These are phyloP conservation scores for Zygosaccharomyces sapae DNA, from an alignment of 1,139 yeast species.

Conservation along the genomic window DNA sequence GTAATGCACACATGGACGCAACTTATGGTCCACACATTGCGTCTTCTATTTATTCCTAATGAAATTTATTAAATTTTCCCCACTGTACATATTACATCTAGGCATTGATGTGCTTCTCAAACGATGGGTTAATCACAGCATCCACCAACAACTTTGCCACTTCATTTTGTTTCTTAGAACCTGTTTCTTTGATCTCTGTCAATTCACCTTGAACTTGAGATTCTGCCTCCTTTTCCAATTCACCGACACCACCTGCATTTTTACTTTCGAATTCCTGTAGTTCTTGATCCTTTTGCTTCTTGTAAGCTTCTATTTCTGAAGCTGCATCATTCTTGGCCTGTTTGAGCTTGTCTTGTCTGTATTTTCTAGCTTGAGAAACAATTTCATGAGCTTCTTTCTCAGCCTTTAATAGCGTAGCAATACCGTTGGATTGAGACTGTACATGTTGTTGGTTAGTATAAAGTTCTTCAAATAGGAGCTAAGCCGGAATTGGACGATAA, in stretches of 20 bases:
- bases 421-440: constrained; percentile 36
- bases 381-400: constrained; percentile 96
- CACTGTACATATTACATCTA: constrained; percentile 10
- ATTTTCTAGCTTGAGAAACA: constrained; percentile 73
- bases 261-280: constrained; percentile 63
- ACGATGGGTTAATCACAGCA: constrained; percentile 74
- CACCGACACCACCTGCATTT: constrained; percentile 40
- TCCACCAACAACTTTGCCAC: constrained; percentile 76
- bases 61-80: not conserved
- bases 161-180: constrained; percentile 54
- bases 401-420: constrained; percentile 49
- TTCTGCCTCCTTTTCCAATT: constrained; percentile 71
- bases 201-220: constrained; percentile 55
- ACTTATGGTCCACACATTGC: not conserved
- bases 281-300: constrained; percentile 77
- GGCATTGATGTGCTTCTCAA: constrained; percentile 81
- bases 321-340: constrained; percentile 94
- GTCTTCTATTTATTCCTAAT: not conserved
- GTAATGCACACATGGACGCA: not conserved
- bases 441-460: constrained; percentile 8
- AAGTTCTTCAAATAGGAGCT: not conserved
- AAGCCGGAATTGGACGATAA: not conserved
- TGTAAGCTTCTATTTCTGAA: constrained; percentile 81
- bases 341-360: constrained; percentile 61
- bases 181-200: constrained; percentile 57